Evolutionary conservation across 257 asterid genomes (phyloP), one percentile per base, ranked within the genome.

Genomic region (Paraleonurus japonicus): DNA sequence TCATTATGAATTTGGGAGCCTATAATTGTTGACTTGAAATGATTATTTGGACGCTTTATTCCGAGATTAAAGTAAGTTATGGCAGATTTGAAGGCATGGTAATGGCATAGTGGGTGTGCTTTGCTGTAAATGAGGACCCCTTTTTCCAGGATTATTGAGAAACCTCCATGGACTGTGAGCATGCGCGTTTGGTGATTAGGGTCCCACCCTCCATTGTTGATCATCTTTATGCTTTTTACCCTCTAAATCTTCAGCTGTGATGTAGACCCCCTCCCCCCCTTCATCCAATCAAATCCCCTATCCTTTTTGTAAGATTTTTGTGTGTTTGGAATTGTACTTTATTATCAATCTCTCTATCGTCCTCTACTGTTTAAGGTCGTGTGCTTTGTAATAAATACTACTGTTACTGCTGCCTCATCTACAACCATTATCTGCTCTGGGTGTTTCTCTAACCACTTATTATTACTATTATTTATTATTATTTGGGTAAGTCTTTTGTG

Each of bases 151-250:
- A 71, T 76, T 80, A 73, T 78, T 79, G 86, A 72, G 69, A 75
- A 76, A 77, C 62, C 79, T 66, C 78, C 85, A 81, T 81, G 84
- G 88, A 81, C 77, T 80, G 66, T 64, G 85, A 77, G 96, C 96
- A 89, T 85, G 96, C 89, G 88, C 75, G 81, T 75, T 82, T 85
- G 91, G 82, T 81, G 77, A 48, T 72, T 35, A 3, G 69, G 88
- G 95, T 47, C 89, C 95, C 86, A 69, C 88, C 35, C 51, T 78
- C 88, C 88, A 79, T 84, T 80, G 66, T 70, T 84, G 79, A 8
- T 19, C 30, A 51, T 65, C 69, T 75, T 77, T 73, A 57, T 78
- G 71, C 71, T 73, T 77, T 43, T 47, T 4, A 11, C 5, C 53
- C n/a, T 9, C 43, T 0, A 35, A 35, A 35, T 35, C 43, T 35